Base-by-base conservation (phyloP, 73 alveolate species). In the Paramecium bursaria region DNA sequence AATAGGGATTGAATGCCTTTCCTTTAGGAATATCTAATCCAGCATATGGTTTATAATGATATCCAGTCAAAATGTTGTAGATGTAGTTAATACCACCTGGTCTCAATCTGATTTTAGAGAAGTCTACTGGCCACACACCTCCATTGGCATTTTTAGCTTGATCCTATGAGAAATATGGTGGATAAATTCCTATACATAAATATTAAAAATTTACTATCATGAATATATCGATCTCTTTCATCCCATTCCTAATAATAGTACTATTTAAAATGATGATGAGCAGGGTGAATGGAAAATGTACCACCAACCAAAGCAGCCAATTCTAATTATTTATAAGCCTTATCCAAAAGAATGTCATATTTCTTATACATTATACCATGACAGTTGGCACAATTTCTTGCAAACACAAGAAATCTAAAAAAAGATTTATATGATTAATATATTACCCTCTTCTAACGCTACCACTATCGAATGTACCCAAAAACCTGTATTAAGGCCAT, bases 1-100 rank as follows among this genome's bases (percentile, higher is more conserved):
- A 94, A 90, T 92, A 94, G n/a, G 98, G 98, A 75, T 94, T 94
- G 88, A 75, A 93, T 74, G 90, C 93, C 50, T 94, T 90, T 35
- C 98, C 98, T 61, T 94, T 96, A 39, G 98, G 96, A 17, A 94
- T 97, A 75, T 94, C 98, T 39, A 92, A 75, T 67, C 98, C 98
- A 87, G 90, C 88, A 25, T 97, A 97, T 15, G 98, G 95, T 47
- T 85, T 87, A 88, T 92, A 92, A 86, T 94, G 97, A 87, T 92
- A 94, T 51, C 98, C 98, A 27, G 98, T 94, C 94, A 93, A 47
- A 50, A 94, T 60, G 90, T 94, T 94, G 90, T 94, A 94, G 54
- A 91, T 87, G 77, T 92, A 93, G 87, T 94, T 94, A 57, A 91
- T 73, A 48, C 95, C 90, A 48, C 98, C 98, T 42, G 98, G 97